A percentile compares a stretch with the other conserved stretches of the same genome.
phyloP scores from a whole-genome alignment of 768 basidiomycete genomes.

The Trametes punicea region DNA sequence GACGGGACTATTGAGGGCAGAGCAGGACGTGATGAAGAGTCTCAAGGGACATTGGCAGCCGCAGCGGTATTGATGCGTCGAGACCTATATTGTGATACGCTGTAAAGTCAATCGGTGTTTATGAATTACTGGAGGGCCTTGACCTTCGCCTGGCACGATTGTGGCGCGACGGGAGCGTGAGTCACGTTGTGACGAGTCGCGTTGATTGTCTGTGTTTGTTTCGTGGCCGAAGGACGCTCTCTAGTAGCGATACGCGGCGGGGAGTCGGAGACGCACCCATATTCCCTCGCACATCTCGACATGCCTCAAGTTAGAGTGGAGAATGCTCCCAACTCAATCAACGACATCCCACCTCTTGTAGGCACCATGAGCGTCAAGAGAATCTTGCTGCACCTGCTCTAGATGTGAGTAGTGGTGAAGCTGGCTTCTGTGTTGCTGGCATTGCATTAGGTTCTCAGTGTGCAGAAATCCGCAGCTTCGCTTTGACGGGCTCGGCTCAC shows the following conservation, averaged over 20 bases:
- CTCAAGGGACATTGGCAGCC: slow-evolving; percentile 67
- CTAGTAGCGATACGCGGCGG: slow-evolving; percentile 4
- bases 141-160: not conserved
- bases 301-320: not conserved
- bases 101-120: no score
- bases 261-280: slow-evolving; percentile 8
- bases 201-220: slow-evolving; percentile 11
- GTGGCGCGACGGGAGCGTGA: not conserved
- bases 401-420: not conserved
- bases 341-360: not conserved
- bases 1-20: slow-evolving; percentile 39
- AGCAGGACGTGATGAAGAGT: slow-evolving; percentile 57
- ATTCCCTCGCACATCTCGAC: slow-evolving; percentile 10
- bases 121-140: no score
- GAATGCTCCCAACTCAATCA: not conserved
- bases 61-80: slow-evolving; percentile 42
- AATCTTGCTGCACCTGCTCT: slow-evolving; percentile 5
- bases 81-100: not conserved
- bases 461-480: slow-evolving; percentile 1
- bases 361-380: slow-evolving; percentile 24
- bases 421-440: not conserved
- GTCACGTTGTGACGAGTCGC: slow-evolving; percentile 22
- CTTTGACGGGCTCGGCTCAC: slow-evolving; percentile 6
- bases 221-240: slow-evolving; percentile 11
- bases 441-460: not conserved